Base-by-base conservation (phyloP, 1,139 yeast genomes). In the Taiozyma sp. region DNA sequence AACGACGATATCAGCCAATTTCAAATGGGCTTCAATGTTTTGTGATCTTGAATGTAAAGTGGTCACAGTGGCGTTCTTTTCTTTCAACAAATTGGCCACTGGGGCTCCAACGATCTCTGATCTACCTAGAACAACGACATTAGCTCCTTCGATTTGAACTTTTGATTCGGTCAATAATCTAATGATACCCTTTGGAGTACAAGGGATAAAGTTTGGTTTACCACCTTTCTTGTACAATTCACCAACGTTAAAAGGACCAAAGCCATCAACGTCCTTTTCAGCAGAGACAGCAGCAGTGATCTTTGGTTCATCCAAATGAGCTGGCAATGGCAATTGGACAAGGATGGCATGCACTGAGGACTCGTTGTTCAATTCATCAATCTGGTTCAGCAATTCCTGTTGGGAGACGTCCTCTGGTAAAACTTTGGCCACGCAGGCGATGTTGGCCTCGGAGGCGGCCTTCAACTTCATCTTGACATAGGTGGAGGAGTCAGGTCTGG, bases 31-130 rank as follows among this genome's bases (percentile, higher is more conserved):
- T 9, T 82, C 79, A 53, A 83, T 70, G 61, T 82, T 70, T 40
- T 62, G 56, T 21, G 88, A 81, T 62, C 74, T 71, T 53, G 86
- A 76, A 61, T 86, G 95, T 55, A 88, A 79, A 51, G 80, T 75
- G 10, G 93, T 86, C 28, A 86, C 93, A 4, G 93, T 85, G 53
- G 89, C 88, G 62, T 87, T 85, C 60, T 76, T 80, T 58, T 83
- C 83, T 62, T 81, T 83, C 62, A 86, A 73, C 70, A 86, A 70
- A 47, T 88, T 81, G 5, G 90, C 83, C 29, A 86, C 84, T 44
- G 95, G 95, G 34, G 86, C 83, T 53, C 95, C 95, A 39, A 86
- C 95, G 57, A 86, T 86, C 67, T 86, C 91, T 11, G 91, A 85
- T 66, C 95, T 77, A 43, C 95, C 95, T 58, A 87, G 70, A 13